Base-by-base conservation (phyloP, 1,284 basidiomycete genomes). In the Prillingera fragicola region DNA sequence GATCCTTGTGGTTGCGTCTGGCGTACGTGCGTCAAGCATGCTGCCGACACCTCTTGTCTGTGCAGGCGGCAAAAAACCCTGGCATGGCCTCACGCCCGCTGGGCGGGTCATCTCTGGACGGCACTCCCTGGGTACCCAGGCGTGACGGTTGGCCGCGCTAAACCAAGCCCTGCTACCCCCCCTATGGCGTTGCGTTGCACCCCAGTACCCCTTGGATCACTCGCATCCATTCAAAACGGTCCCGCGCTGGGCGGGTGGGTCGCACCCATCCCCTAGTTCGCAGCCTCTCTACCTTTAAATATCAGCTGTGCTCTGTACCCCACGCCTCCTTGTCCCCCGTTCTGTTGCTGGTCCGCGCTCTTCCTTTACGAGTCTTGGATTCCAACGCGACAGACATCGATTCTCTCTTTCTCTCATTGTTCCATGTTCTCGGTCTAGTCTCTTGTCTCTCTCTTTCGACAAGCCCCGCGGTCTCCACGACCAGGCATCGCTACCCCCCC, bases 91-190 rank as follows among this genome's bases (percentile, higher is more conserved):
- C n/a, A n/a, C n/a, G n/a, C n/a, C n/a, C n/a, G n/a, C n/a, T n/a
- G n/a, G n/a, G 10, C 35, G 18, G 35, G 35, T 23, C 12, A 15
- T 18, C 18, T 18, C 26, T 38, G 26, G 27, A 14, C 18, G 24
- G 21, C 29, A 32, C 38, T 37, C n/a, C 34, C 45, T 41, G 34
- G 34, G 22, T 34, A n/a, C 39, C 33, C 31, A 33, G 33, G 45
- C 47, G 38, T 41, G 38, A 39, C 43, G 32, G 31, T 48, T 48
- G 42, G 45, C 48, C 39, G 50, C 50, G 42, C 42, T 44, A 48
- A 48, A 25, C 32, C 39, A n/a, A 35, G 33, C 49, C 49, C 44
- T 43, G 32, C 33, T 38, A 23, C 35, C 28, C 27, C 27, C 39
- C 32, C 41, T 33, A 38, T 43, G 46, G 38, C 46, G 41, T 43